Evolutionary conservation across 257 asterid genomes (phyloP), one percentile per base, ranked within the genome.

Genomic region (Perilla frutescens): DNA sequence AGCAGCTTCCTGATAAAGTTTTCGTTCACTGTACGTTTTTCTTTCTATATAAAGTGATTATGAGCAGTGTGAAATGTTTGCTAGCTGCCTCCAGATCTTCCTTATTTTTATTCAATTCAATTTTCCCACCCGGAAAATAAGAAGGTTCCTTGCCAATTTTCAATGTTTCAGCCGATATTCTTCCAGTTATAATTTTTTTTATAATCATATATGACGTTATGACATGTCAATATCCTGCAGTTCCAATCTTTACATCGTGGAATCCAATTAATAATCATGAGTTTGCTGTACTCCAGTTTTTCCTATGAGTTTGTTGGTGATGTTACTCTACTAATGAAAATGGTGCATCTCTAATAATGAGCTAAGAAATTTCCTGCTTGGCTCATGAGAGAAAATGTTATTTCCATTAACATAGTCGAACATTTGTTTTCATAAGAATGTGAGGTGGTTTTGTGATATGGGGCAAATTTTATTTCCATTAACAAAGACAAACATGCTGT

Each of bases 1-100:
- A 83, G 83, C 77, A n/a, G 71, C 96, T 90, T 65, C 89, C 97
- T 3, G 98, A 90, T 79, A 92, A 85, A 84, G 94, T 95, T 60
- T 89, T 74, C 61, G 99, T 90, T 80, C 98, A 90, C 82, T 86
- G 98, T 95, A 84, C 89, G 98, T 77, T 66, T 56, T 7, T 62
- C 10, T 48, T 76, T 73, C 51, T 58, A 8, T 47, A 13, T 68
- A 14, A 10, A 36, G 32, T 47, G 58, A 31, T n/a, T 43, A 7
- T 9, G 44, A n/a, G 10, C 34, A 2, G 3, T 41, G 55, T 63
- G 55, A 29, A 51, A 37, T 43, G 32, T 26, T 63, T 34, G 32
- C 53, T 47, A 7, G 6, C 29, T 39, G 15, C 55, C 55, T 75
- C 49, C 39, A 31, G 56, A 4, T 5, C 48, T 13, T 62, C 45